A percentile compares a stretch with the other conserved stretches of the same genome.
phyloP scores from a whole-genome alignment of 2,329 filamentous ascomycete genomes.

The Diplocarpon rosae region DNA sequence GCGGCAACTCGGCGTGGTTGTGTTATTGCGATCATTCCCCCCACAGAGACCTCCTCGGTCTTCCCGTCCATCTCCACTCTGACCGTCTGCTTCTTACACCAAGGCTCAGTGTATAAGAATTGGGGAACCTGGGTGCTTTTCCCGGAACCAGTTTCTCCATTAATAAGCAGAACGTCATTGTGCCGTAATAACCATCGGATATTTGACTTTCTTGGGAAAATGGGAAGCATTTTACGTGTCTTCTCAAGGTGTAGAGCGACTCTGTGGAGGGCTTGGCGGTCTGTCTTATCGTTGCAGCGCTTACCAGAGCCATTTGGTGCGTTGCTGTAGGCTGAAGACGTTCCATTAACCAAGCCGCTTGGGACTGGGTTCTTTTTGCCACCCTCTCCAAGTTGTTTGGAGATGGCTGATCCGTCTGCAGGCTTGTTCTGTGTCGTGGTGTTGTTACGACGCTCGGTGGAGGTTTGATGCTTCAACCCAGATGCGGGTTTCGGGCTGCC shows the following conservation, averaged over 20 bases:
- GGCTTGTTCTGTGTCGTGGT: too few relatives aligned
- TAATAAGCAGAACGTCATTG: slow-evolving; percentile 64
- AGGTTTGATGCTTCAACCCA: neutral
- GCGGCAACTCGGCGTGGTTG: slow-evolving; percentile 90
- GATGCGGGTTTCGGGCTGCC: slow-evolving; percentile 8
- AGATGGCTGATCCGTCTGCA: neutral
- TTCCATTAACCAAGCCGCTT: neutral
- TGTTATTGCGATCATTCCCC: slow-evolving; percentile 82
- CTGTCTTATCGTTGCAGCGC: neutral
- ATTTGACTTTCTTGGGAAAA: slow-evolving; percentile 23
- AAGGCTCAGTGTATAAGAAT: slow-evolving; percentile 68
- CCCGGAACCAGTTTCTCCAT: slow-evolving; percentile 91
- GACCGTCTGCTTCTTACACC: slow-evolving; percentile 57
- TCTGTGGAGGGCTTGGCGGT: slow-evolving; percentile 13
- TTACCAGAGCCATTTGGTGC: slow-evolving; percentile 1
- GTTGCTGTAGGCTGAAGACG: neutral
- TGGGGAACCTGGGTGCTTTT: slow-evolving; percentile 97
- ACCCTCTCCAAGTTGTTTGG: neutral
- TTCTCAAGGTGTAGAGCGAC: slow-evolving; percentile 17
- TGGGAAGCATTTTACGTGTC: slow-evolving; percentile 22
- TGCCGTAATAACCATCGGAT: slow-evolving; percentile 22
- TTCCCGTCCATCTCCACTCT: slow-evolving; percentile 31
- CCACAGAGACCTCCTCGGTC: slow-evolving; percentile 42
- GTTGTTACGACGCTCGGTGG: neutral
- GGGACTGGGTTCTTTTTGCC: neutral